phyloP scores from a whole-genome alignment of 148 eudicot genomes.

The Nepenthes mirabilis region DNA sequence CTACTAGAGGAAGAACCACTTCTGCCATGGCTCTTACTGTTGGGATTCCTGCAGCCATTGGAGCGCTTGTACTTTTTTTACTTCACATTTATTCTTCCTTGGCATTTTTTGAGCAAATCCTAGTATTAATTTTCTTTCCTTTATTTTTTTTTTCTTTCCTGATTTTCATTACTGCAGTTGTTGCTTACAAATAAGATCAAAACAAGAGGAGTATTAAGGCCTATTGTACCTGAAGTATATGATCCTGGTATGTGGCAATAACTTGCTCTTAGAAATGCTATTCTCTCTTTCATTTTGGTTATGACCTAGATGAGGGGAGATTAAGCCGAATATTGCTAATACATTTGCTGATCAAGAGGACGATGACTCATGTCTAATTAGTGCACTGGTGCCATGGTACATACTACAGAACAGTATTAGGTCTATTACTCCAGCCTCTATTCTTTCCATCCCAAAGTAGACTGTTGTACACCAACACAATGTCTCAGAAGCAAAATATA shows the following conservation, averaged over 20 bases:
- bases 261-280: too few relatives aligned
- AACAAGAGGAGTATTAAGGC: slow-evolving; percentile 73
- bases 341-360: too few relatives aligned
- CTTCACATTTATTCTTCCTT: background rate
- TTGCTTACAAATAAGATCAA: slow-evolving; percentile 63
- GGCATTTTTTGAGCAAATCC: background rate
- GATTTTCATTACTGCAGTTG: slow-evolving; percentile 38
- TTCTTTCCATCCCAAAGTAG: too few relatives aligned
- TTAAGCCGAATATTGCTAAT: too few relatives aligned
- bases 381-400: background rate
- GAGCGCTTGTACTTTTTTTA: slow-evolving; percentile 61
- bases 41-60: slow-evolving; percentile 87
- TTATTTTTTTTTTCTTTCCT: background rate
- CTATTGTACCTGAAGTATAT: slow-evolving; percentile 74
- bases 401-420: too few relatives aligned
- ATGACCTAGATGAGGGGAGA: too few relatives aligned
- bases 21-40: slow-evolving; percentile 93
- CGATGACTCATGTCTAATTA: background rate
- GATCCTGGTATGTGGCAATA: slow-evolving; percentile 45
- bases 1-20: slow-evolving; percentile 39
- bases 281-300: too few relatives aligned
- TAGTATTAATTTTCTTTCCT: background rate
- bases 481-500: too few relatives aligned
- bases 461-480: too few relatives aligned
- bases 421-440: too few relatives aligned